Conservation (phyloP, 2,329 filamentous ascomycete species). For the Trichoderma gracile region DNA sequence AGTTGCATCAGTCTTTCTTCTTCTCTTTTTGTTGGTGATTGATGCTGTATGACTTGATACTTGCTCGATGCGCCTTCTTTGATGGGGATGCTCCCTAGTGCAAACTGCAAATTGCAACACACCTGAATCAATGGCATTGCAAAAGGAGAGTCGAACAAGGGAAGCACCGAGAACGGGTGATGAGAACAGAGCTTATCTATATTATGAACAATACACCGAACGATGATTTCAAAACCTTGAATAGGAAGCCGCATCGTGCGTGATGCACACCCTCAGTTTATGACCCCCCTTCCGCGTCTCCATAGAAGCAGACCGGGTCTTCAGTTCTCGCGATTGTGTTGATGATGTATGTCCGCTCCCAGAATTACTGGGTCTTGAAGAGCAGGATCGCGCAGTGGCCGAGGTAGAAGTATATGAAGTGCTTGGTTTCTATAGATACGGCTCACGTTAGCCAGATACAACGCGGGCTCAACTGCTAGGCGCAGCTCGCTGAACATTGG, state of each 20-base stretch:
- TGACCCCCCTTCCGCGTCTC: neutral
- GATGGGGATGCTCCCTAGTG: no score
- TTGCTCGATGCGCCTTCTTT: no score
- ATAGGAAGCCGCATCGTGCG: constrained; percentile 16
- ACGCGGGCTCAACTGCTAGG: neutral
- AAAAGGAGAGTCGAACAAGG: neutral
- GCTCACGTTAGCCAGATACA: neutral
- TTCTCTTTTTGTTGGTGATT: no score
- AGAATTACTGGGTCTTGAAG: constrained; percentile 90
- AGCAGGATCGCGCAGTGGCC: constrained; percentile 97
- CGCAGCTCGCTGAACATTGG: neutral
- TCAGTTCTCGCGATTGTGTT: neutral
- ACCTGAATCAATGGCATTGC: neutral
- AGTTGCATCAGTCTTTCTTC: no score
- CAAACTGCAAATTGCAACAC: neutral
- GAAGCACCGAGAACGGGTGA: neutral
- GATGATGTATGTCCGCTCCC: neutral
- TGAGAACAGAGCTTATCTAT: neutral
- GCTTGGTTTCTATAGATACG: constrained; percentile 78
- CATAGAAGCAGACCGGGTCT: neutral
- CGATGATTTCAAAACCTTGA: neutral
- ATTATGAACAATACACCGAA: neutral
- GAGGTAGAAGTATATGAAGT: constrained; percentile 99
- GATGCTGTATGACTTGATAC: no score
- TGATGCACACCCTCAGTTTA: neutral